Percentiles rank a stretch among this genome's conserved stretches.
phyloP scores from a whole-genome alignment of 345 rosid species.

The Arabis alpina region DNA sequence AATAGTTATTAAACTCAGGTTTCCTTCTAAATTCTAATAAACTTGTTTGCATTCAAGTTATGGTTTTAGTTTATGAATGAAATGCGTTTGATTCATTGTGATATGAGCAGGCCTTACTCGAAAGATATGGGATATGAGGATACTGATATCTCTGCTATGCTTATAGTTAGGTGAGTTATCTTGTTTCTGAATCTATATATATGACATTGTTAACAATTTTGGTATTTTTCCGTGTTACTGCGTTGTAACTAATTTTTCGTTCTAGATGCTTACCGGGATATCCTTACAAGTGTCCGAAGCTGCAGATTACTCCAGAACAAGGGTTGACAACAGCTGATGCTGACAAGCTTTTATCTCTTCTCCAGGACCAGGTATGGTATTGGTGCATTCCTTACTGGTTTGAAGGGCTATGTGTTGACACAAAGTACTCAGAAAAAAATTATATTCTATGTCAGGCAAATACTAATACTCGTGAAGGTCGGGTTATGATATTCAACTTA shows the following conservation, averaged over 20 bases:
- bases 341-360: slow-evolving; percentile 79
- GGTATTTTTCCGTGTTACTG: not conserved
- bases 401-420: slow-evolving; percentile 2
- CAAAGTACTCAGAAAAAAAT: not conserved
- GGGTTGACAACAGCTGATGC: slow-evolving; percentile 73
- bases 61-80: slow-evolving; percentile 19
- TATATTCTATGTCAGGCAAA: slow-evolving; percentile 60
- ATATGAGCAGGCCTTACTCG: slow-evolving; percentile 80
- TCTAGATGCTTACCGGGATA: slow-evolving; percentile 91
- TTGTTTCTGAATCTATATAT: slow-evolving; percentile 12
- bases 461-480: slow-evolving; percentile 86
- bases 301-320: slow-evolving; percentile 78
- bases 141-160: slow-evolving; percentile 77
- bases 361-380: slow-evolving; percentile 75
- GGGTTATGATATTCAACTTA: slow-evolving; percentile 94
- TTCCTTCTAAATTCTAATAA: slow-evolving; percentile 26
- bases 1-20: slow-evolving; percentile 83
- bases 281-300: slow-evolving; percentile 90
- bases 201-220: slow-evolving; percentile 8
- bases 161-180: slow-evolving; percentile 65
- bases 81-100: slow-evolving; percentile 37
- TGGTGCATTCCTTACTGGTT: too few relatives aligned
- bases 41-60: slow-evolving; percentile 28
- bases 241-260: slow-evolving; percentile 29
- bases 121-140: slow-evolving; percentile 93